Evolutionary conservation across 306 rosid genomes (phyloP).

Genomic region (Quercus rubra): DNA sequence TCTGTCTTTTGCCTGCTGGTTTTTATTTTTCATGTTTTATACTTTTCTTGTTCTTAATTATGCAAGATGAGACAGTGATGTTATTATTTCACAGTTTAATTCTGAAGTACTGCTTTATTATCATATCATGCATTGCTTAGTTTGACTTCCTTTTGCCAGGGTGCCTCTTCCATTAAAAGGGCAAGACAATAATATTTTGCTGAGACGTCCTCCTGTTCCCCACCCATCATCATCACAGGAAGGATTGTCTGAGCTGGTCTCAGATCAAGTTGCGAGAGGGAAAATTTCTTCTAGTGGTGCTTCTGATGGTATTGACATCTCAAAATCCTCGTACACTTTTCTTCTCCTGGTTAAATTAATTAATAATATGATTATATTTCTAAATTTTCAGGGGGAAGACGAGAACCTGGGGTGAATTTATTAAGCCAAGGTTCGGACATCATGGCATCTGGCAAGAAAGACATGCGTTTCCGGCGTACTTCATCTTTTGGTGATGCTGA

Average conservation of each 20-base stretch:
- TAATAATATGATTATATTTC: neutral
- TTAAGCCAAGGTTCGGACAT: conserved; percentile 30
- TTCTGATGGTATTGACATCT: conserved; percentile 28
- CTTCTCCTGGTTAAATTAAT: neutral
- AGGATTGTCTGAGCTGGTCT: conserved; percentile 36
- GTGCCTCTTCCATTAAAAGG: conserved; percentile 27
- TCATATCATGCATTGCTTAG: neutral
- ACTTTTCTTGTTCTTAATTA: neutral
- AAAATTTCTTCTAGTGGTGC: conserved; percentile 15
- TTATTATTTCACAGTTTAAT: neutral
- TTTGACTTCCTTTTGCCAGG: conserved; percentile 23
- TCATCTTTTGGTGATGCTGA: conserved; percentile 42
- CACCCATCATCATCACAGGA: conserved; percentile 45
- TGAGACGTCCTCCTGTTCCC: conserved; percentile 52
- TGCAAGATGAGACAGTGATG: neutral
- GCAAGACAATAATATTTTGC: conserved; percentile 38
- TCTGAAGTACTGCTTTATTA: neutral
- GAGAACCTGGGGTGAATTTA: conserved; percentile 22
- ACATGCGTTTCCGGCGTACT: conserved; percentile 27
- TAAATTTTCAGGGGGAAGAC: conserved; percentile 37
- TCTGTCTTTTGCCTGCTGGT: neutral
- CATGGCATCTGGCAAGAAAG: conserved; percentile 32
- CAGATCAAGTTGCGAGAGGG: conserved; percentile 38
- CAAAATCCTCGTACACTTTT: neutral
- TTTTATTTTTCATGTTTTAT: neutral